Base-by-base conservation (phyloP, 306 rosid genomes). In the Dalbergia cultrata region DNA sequence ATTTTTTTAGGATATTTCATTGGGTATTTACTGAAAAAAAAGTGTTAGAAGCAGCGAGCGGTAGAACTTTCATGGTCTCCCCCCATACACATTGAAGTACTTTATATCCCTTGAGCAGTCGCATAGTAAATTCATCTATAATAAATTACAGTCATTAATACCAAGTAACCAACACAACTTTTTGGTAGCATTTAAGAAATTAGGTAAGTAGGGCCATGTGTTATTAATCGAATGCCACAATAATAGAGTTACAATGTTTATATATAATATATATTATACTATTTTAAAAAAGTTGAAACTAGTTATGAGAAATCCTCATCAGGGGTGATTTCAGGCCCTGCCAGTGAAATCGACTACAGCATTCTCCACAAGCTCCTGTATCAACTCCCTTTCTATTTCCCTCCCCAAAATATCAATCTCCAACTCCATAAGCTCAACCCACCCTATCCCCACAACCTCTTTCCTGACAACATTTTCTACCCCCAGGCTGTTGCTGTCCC, bases 321-420 rank as follows among this genome's bases (percentile, higher is more conserved):
- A 85, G n/a, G 72, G 44, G 26, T 37, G 12, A 9, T 44, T 41
- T 80, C 68, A 72, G 18, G 61, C 60, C 87, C 87, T 79, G 65
- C 79, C 87, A 64, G 90, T 89, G 77, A 89, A 89, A 82, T 90
- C 96, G 49, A 89, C 72, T 81, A 92, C 90, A 62, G 82, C 86
- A 79, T 90, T 91, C 53, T 90, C 94, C 82, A 96, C 90, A 39
- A 96, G 89, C 85, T 90, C 93, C 85, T 92, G 83, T 66, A 96
- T 86, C 88, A 96, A 79, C 54, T 82, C 84, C 45, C 79, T 82
- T 41, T 89, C 98, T 11, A 95, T 88, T 74, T 92, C 98, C 86
- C 82, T 87, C 5, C 89, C 98, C 54, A 93, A 79, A 81, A 81
- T 75, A 80, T 90, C 91, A 49, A 88, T 80, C 86, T 96, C 99